Evolutionary conservation across 2,329 filamentous ascomycete genomes (phyloP), one percentile per base, ranked within the genome.

Genomic region (Cordyceps cicadae): DNA sequence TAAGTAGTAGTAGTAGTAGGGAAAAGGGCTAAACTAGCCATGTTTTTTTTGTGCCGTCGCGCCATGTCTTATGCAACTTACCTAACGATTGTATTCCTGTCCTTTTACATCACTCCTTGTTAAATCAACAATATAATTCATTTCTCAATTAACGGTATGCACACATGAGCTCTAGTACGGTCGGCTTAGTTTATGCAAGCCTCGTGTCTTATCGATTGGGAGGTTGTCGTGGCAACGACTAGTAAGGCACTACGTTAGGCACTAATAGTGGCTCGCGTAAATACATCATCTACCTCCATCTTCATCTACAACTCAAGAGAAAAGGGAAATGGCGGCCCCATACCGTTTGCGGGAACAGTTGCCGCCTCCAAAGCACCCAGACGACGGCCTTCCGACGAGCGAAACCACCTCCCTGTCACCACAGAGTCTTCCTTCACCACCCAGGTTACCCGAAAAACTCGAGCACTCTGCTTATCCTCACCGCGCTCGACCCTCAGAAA

Each of bases 221-320:
- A 9, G 15, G 49, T 52, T 52, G 32, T 37, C 49, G 24, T 43
- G 24, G 37, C 52, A 54, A 45, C 52, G 39, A 54, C 37, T 32
- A n/a, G 15, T 37, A n/a, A 43, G 52, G 21, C 29, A 54, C 37
- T 45, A 29, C 37, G 21, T 54, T 11, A 26, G 51, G 51, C 26
- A 41, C 14, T 29, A 29, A 29, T 29, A 29, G 52, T 45, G 17
- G 39, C 52, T 45, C 52, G 24, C 52, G 52, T 15, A 45, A 54
- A 54, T 45, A n/a, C 52, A 45, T 45, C 39, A 54, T 54, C 39
- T 17, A 54, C 52, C 52, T 43, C 52, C 37, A 43, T 54, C 37
- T 29, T 29, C 37, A 54, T 45, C 12, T 54, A 32, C 39, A 54
- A 45, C 52, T 43, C 17, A 14, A 45, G 39, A 54, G 29, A 54